Evolutionary conservation across 23 red algal genomes (phyloP), one percentile per base, ranked within the genome.

Genomic region (Pyropia haitanensis): DNA sequence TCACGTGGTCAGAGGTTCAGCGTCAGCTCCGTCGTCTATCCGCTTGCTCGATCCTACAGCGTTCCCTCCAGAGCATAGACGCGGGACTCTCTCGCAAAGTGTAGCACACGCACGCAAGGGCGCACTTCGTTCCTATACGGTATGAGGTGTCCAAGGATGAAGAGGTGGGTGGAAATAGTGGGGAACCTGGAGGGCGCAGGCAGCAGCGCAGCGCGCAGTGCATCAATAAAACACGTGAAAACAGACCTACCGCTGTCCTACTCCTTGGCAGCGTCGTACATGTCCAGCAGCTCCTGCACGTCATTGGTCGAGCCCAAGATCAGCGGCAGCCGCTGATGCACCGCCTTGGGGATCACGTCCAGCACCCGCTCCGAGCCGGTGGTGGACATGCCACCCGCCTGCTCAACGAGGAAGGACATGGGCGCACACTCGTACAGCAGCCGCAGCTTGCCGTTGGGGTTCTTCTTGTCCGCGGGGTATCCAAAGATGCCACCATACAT

Each of bases 401-500:
- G 85, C 65, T 96, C 92, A 33, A 96, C 61, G 57, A 96, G 71
- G 65, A 79, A 87, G 18, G 70, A 61, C 92, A 96, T 96, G 14
- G 92, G 92, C 7, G 92, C 92, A 49, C 78, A 84, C 64, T 96
- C 92, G 66, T 96, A 96, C 46, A 96, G 70, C 1, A 96, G 77
- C 13, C 92, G 64, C 58, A 96, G 76, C 65, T 96, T 96, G 34
- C 92, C 92, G 27, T 84, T 90, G 9, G 78, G 74, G 75, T 96
- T 96, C 92, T 96, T 96, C 49, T 63, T 65, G 65, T 96, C 92
- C 17, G 57, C 77, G 2, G 92, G 92, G 67, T 96, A 96, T 19
- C 84, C 92, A 64, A 96, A 96, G 7, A 96, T 72, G 56, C 92
- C 92, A 33, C 92, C 92, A 52, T 96, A 96, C 27, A 89, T 44